phyloP scores from a whole-genome alignment of 805 yeast genomes.

The Tetrapisispora nanseiensis region DNA sequence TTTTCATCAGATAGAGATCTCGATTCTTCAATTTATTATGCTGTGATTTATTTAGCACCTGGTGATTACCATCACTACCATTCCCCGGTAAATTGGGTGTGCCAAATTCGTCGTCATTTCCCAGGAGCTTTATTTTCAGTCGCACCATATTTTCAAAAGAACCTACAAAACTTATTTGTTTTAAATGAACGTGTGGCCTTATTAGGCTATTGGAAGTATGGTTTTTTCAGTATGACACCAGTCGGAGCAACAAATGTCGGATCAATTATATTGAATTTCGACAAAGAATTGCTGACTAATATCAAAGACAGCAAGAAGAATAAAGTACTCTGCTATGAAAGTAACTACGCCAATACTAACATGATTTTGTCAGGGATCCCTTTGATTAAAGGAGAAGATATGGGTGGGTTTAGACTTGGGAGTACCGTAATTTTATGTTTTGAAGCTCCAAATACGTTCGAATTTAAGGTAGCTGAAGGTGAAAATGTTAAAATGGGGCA shows the following conservation, averaged over 20 bases:
- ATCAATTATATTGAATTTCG: slow-evolving; percentile 83
- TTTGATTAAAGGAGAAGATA: slow-evolving; percentile 80
- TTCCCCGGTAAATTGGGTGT: slow-evolving; percentile 94
- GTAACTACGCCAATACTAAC: slow-evolving; percentile 78
- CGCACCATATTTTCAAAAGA: slow-evolving; percentile 89
- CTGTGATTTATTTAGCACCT: slow-evolving; percentile 93
- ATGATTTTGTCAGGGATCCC: slow-evolving; percentile 77
- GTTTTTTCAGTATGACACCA: slow-evolving; percentile 97
- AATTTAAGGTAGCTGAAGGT: slow-evolving; percentile 61
- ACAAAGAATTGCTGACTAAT: slow-evolving; percentile 81
- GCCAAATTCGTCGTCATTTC: slow-evolving; percentile 86
- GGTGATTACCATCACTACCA: slow-evolving; percentile 98
- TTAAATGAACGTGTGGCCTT: slow-evolving; percentile 92
- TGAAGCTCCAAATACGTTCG: slow-evolving; percentile 82
- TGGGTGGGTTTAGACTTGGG: slow-evolving; percentile 95
- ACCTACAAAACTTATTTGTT: slow-evolving; percentile 78
- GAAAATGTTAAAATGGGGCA: slow-evolving; percentile 81
- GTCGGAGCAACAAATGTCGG: slow-evolving; percentile 99
- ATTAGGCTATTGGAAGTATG: slow-evolving; percentile 92
- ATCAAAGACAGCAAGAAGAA: slow-evolving; percentile 39
- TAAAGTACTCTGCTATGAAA: slow-evolving; percentile 82
- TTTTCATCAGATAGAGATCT: too few relatives aligned
- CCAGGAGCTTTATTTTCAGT: slow-evolving; percentile 93
- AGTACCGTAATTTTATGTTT: slow-evolving; percentile 94
- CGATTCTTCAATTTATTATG: slow-evolving; percentile 64